Conservation (phyloP, 2,329 filamentous ascomycete genomes). For the Coleophoma crateriformis region DNA sequence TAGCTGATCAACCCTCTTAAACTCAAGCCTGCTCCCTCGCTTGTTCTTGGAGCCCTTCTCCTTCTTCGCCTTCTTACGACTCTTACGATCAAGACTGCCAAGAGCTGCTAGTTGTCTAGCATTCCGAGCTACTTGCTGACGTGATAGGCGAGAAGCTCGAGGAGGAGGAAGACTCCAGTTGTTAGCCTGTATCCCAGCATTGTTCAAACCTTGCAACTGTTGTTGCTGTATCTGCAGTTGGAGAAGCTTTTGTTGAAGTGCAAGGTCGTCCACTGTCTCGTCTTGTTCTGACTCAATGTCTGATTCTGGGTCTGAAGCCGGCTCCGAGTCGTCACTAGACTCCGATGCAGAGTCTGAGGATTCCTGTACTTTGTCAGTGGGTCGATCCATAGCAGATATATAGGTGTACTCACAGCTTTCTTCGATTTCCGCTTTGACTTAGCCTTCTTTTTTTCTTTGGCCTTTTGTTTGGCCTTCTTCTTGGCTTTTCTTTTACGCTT, state of each 20-base stretch:
- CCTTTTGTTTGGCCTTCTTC: conserved; percentile 28
- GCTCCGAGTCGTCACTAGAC: conserved; percentile 15
- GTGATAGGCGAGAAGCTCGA: conserved; percentile 8
- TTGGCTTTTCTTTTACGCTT: conserved; percentile 28
- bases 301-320: conserved; percentile 2
- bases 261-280: conserved; percentile 7
- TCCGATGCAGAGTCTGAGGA: conserved; percentile 22
- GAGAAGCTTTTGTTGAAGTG: conserved; percentile 16
- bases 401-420: conserved; percentile 22
- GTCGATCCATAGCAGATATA: background rate
- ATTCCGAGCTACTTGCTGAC: conserved; percentile 15
- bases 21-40: conserved; percentile 52
- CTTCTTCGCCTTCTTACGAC: conserved; percentile 31
- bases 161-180: conserved; percentile 5
- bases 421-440: conserved; percentile 34
- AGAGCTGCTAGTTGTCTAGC: conserved; percentile 16
- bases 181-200: conserved; percentile 5
- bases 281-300: conserved; percentile 7
- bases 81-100: conserved; percentile 15
- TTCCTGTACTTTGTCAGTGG: conserved; percentile 13
- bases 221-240: conserved; percentile 18
- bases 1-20: conserved; percentile 61
- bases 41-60: conserved; percentile 31
- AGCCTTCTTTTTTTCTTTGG: conserved; percentile 28
- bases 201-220: conserved; percentile 15